phyloP scores from a whole-genome alignment of 495 filamentous ascomycete species.

The Massariosphaeria phaeospora region DNA sequence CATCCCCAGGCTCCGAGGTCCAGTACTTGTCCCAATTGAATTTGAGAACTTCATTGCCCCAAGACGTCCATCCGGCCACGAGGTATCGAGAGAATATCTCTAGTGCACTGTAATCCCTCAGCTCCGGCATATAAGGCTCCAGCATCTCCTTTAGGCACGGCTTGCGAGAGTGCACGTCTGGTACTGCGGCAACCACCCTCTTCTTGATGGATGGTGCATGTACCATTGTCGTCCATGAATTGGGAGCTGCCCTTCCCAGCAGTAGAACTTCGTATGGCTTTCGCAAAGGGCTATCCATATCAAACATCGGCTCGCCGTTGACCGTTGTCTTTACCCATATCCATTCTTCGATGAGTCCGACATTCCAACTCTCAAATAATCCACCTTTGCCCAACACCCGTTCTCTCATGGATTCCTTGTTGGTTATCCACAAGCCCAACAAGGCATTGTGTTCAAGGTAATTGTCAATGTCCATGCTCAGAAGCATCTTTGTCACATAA shows the following conservation, averaged over 20 bases:
- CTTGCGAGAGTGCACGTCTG: constrained; percentile 89
- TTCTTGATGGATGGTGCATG: constrained; percentile 36
- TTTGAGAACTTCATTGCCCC: constrained; percentile 79
- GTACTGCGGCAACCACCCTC: constrained; percentile 70
- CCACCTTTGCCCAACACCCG: constrained; percentile 52
- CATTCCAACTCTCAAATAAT: constrained; percentile 58
- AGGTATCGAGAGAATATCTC: constrained; percentile 88
- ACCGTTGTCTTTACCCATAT: constrained; percentile 81
- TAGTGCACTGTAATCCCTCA: constrained; percentile 54
- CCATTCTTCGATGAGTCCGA: constrained; percentile 76
- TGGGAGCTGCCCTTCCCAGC: constrained; percentile 46
- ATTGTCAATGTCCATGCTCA: constrained; percentile 51
- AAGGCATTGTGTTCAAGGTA: constrained; percentile 52
- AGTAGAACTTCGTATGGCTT: constrained; percentile 85
- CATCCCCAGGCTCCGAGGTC: constrained; percentile 35
- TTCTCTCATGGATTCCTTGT: constrained; percentile 57
- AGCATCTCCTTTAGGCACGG: constrained; percentile 61
- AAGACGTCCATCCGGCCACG: constrained; percentile 82
- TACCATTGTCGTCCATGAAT: constrained; percentile 12
- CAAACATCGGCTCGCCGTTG: constrained; percentile 62
- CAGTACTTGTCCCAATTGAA: constrained; percentile 72
- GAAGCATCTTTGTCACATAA: constrained; percentile 45
- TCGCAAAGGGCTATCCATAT: constrained; percentile 66
- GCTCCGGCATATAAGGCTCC: constrained; percentile 47
- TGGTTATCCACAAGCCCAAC: constrained; percentile 86